phyloP scores from a whole-genome alignment of 208 protist species.

The Trypanosoma mega region DNA sequence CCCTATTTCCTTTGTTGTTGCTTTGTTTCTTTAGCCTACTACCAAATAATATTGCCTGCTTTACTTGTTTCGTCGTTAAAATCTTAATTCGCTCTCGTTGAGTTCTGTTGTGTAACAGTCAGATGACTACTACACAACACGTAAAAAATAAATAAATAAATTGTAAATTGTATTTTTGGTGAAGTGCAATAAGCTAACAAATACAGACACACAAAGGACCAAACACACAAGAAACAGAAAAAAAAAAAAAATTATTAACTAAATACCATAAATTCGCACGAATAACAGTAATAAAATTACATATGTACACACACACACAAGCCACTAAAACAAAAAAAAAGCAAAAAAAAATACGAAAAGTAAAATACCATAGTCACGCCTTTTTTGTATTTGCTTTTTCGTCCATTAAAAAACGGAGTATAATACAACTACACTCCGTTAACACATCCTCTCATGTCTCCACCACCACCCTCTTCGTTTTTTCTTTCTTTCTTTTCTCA shows the following conservation, averaged over 20 bases:
- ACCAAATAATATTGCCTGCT: too few species aligned
- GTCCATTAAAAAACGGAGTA: too few species aligned
- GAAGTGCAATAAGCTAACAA: neutral
- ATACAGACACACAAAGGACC: neutral
- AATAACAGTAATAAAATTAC: too few species aligned
- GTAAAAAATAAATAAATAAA: neutral
- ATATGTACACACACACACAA: neutral
- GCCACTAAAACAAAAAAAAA: slow-evolving; percentile 21
- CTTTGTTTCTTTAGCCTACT: too few species aligned
- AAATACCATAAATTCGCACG: neutral
- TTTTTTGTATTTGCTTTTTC: too few species aligned
- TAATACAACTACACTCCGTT: too few species aligned
- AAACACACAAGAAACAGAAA: neutral
- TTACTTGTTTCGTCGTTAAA: too few species aligned
- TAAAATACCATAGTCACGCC: too few species aligned
- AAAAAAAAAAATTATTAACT: neutral
- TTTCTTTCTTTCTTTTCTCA: slow-evolving; percentile 8
- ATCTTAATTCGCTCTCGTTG: too few species aligned
- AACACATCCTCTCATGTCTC: too few species aligned
- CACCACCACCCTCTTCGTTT: slow-evolving; percentile 3
- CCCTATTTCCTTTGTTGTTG: too few species aligned
- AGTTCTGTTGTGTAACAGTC: too few species aligned
- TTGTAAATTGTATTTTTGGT: neutral
- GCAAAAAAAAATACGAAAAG: slow-evolving; percentile 15
- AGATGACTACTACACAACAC: neutral